These are phyloP conservation scores for Cenococcum geophilum DNA, from an alignment of 495 filamentous ascomycete genomes.

Conservation along the genomic window DNA sequence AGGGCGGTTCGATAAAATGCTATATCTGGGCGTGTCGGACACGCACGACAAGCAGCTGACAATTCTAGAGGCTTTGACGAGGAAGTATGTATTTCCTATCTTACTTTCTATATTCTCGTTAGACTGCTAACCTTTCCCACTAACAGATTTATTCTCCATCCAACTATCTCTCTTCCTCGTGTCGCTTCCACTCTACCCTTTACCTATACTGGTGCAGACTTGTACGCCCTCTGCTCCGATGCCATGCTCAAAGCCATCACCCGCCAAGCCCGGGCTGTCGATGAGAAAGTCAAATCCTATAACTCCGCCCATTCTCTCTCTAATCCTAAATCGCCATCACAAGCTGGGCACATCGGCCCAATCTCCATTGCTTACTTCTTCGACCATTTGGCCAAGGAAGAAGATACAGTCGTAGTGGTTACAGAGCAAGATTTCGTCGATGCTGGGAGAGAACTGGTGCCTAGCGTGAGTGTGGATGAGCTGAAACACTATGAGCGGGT, in stretches of 20 bases:
- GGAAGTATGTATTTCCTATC: slow-evolving; percentile 58
- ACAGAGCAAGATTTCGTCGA: slow-evolving; percentile 78
- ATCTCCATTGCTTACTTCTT: slow-evolving; percentile 90
- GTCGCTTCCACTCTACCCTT: slow-evolving; percentile 79
- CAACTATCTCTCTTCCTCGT: slow-evolving; percentile 62
- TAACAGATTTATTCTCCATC: slow-evolving; percentile 70
- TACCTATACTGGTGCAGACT: slow-evolving; percentile 94
- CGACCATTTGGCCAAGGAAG: slow-evolving; percentile 76
- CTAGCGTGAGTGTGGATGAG: slow-evolving; percentile 87
- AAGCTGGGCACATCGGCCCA: slow-evolving; percentile 27
- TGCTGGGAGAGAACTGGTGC: slow-evolving; percentile 79
- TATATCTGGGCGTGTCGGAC: slow-evolving; percentile 92
- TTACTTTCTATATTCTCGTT: background rate
- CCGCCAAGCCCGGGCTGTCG: slow-evolving; percentile 75
- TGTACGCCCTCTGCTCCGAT: slow-evolving; percentile 94
- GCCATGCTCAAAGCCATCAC: slow-evolving; percentile 99
- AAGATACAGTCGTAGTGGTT: slow-evolving; percentile 80
- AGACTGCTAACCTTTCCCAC: slow-evolving; percentile 5
- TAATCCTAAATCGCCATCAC: background rate
- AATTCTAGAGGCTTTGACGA: slow-evolving; percentile 87
- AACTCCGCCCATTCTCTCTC: slow-evolving; percentile 37
- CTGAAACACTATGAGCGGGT: slow-evolving; percentile 86
- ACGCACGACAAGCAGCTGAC: slow-evolving; percentile 94
- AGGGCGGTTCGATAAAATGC: slow-evolving; percentile 97
- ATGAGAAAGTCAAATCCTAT: slow-evolving; percentile 68